Evolutionary conservation across 2,329 filamentous ascomycete genomes (phyloP).

Genomic region (Sporothrix protearum): DNA sequence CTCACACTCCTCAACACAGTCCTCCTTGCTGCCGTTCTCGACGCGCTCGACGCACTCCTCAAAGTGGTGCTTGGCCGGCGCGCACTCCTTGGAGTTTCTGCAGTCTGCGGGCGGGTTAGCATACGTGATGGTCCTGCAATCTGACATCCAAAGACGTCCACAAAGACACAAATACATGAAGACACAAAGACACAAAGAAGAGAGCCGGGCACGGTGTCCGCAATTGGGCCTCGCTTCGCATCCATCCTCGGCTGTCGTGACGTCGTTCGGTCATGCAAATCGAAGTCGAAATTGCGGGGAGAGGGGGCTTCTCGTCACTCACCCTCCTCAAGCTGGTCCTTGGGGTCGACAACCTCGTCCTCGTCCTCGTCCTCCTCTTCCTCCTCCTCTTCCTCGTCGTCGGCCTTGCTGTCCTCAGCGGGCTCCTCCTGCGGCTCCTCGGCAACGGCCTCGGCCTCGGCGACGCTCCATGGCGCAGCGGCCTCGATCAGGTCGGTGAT

Average conservation of each 20-base stretch:
- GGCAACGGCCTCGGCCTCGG: conserved; percentile 61
- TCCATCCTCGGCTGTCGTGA: not conserved
- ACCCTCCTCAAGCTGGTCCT: conserved; percentile 91
- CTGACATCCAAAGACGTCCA: no score
- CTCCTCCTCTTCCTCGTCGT: conserved; percentile 55
- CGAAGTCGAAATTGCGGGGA: not conserved
- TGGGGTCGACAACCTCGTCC: conserved; percentile 78
- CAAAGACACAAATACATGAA: no score
- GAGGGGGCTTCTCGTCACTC: conserved; percentile 12
- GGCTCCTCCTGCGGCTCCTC: conserved; percentile 55
- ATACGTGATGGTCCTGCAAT: not conserved
- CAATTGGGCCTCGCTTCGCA: not conserved
- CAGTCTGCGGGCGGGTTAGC: conserved; percentile 63
- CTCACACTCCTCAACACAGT: conserved; percentile 99
- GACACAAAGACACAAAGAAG: no score
- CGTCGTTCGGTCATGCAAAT: not conserved
- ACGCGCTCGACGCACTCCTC: conserved; percentile 98
- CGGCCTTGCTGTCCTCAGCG: conserved; percentile 52
- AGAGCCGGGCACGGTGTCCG: no score
- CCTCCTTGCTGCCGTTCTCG: conserved; percentile 76
- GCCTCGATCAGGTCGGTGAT: conserved; percentile 63
- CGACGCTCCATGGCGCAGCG: conserved; percentile 61
- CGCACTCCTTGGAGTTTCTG: conserved; percentile 79
- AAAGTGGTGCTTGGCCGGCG: conserved; percentile 92
- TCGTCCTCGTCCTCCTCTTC: conserved; percentile 61